Percentiles rank a stretch among this genome's conserved stretches.
These are phyloP conservation scores for Paramecium primaurelia DNA, from an alignment of 73 alveolate genomes.

Conservation along the genomic window DNA sequence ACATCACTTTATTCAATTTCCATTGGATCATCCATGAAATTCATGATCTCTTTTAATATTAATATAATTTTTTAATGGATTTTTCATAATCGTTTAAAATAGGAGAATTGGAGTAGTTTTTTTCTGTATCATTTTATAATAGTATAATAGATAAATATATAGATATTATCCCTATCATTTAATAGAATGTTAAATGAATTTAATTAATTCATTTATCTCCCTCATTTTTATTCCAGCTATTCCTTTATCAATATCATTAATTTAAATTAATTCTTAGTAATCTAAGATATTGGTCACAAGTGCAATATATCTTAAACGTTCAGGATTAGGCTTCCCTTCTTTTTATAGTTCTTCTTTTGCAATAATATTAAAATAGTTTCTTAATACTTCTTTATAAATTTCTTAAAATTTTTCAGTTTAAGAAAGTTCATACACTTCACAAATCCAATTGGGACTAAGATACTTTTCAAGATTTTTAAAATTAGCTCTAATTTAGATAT, in stretches of 20 bases:
- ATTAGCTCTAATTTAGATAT: background rate
- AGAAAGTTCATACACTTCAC: background rate
- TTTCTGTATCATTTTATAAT: background rate
- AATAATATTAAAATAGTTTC: background rate
- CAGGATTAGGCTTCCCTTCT: background rate
- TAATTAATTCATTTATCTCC: background rate
- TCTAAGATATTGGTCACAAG: background rate
- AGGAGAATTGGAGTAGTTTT: background rate
- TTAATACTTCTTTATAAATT: background rate
- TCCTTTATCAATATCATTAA: background rate
- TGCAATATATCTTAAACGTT: background rate
- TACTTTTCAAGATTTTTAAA: background rate
- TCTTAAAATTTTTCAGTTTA: background rate
- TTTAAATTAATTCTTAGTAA: background rate
- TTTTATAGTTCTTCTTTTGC: background rate
- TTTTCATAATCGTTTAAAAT: background rate
- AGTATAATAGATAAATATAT: background rate
- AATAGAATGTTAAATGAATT: background rate
- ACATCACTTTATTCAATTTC: background rate
- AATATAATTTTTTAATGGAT: background rate
- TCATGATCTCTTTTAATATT: background rate
- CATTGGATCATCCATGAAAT: constrained; percentile 3
- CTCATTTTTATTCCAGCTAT: background rate
- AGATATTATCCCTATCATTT: background rate
- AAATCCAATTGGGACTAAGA: background rate